These are phyloP conservation scores for Asterella californica DNA, from an alignment of 225 moss, liverwort and hornwort genomes.

Conservation along the genomic window DNA sequence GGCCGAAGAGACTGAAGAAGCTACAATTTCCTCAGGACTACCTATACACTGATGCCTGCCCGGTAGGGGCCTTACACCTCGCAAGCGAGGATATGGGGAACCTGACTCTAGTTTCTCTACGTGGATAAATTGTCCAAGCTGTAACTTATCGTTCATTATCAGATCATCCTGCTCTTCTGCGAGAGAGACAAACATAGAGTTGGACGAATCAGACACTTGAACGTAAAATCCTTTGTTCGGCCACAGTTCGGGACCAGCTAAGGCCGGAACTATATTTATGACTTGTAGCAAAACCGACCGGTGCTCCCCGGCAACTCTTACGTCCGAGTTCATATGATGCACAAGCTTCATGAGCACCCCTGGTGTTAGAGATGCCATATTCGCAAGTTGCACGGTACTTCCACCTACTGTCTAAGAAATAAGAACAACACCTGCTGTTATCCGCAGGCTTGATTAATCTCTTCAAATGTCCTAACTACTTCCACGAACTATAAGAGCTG, in stretches of 20 bases:
- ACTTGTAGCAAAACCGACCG: slow-evolving; percentile 50
- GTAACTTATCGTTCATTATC: slow-evolving; percentile 54
- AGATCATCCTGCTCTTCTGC: slow-evolving; percentile 52
- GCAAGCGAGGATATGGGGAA: slow-evolving; percentile 39
- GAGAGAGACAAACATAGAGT: slow-evolving; percentile 44
- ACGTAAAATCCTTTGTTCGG: slow-evolving; percentile 54
- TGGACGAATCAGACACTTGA: slow-evolving; percentile 53
- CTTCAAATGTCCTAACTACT: background rate
- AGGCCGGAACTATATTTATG: slow-evolving; percentile 52
- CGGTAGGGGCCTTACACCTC: slow-evolving; percentile 45
- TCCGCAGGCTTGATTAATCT: background rate
- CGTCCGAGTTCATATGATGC: slow-evolving; percentile 55
- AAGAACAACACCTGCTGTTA: background rate
- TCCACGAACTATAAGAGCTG: background rate
- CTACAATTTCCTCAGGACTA: slow-evolving; percentile 46
- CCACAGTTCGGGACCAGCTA: slow-evolving; percentile 52
- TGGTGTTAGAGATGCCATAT: slow-evolving; percentile 50
- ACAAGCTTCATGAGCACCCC: slow-evolving; percentile 52
- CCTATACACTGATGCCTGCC: slow-evolving; percentile 53
- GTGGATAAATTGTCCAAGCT: slow-evolving; percentile 52
- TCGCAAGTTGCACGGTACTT: background rate
- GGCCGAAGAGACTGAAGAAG: slow-evolving; percentile 39
- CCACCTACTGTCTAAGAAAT: background rate
- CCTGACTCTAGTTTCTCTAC: slow-evolving; percentile 54
- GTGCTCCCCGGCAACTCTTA: slow-evolving; percentile 52